Evolutionary conservation across 768 basidiomycete genomes (phyloP).

Genomic region (Steccherinum ochraceum): DNA sequence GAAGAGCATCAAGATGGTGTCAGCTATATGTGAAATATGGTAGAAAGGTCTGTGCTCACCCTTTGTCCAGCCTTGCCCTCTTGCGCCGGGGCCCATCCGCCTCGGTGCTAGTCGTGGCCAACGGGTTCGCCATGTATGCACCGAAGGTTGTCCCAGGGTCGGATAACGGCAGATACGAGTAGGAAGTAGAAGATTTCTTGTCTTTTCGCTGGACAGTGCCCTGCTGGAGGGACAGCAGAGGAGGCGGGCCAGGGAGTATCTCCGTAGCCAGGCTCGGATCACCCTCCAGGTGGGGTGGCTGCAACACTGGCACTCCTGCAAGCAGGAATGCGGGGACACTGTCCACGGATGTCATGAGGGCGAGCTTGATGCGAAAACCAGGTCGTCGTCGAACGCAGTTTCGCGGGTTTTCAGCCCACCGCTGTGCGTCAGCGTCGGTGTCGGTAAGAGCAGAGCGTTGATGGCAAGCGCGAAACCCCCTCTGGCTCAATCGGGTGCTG

Average conservation of each 20-base stretch:
- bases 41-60: conserved; percentile 35
- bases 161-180: conserved; percentile 77
- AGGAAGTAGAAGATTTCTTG: conserved; percentile 61
- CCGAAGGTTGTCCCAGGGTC: conserved; percentile 89
- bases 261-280: conserved; percentile 81
- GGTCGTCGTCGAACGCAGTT: neutral
- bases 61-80: conserved; percentile 67
- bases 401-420: neutral
- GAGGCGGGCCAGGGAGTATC: conserved; percentile 84
- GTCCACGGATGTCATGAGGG: conserved; percentile 64
- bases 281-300: conserved; percentile 77
- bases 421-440: neutral
- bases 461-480: neutral
- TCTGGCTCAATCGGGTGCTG: neutral
- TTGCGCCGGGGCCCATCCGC: conserved; percentile 64
- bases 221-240: conserved; percentile 65
- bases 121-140: conserved; percentile 62
- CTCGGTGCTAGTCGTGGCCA: conserved; percentile 38
- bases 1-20: conserved; percentile 2
- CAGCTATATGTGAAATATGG: neutral
- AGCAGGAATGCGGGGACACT: conserved; percentile 66
- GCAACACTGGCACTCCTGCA: conserved; percentile 65
- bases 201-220: conserved; percentile 57
- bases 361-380: neutral
- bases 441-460: neutral